A percentile compares a stretch with the other conserved stretches of the same genome.
phyloP scores from a whole-genome alignment of 805 yeast species.

The Schizosaccharomyces cryophilus region DNA sequence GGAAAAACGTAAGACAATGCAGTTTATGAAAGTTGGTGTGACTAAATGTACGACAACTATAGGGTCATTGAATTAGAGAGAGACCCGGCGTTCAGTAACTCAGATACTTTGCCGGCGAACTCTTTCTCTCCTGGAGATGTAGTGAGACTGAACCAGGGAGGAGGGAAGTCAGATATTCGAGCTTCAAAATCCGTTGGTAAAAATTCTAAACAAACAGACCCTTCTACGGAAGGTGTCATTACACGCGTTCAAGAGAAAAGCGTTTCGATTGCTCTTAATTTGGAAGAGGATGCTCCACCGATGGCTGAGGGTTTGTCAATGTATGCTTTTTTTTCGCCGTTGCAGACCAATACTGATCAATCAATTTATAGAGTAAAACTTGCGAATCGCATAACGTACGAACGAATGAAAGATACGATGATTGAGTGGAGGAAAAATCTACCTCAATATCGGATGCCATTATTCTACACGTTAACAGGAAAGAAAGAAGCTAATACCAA shows the following conservation, averaged over 20 bases:
- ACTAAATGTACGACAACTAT: not conserved
- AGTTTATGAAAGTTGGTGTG: not conserved
- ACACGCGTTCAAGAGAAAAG: conserved; percentile 24
- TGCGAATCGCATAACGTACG: conserved; percentile 18
- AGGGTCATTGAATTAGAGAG: not conserved
- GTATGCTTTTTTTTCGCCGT: not conserved
- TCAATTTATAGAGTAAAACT: conserved; percentile 41
- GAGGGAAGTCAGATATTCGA: not conserved
- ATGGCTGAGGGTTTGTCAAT: conserved; percentile 15
- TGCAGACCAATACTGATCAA: not conserved
- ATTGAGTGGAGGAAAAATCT: conserved; percentile 21
- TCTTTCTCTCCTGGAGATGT: conserved; percentile 8
- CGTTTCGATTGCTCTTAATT: conserved; percentile 38
- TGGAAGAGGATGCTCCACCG: conserved; percentile 27
- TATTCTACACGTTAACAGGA: conserved; percentile 27
- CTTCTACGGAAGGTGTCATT: conserved; percentile 37
- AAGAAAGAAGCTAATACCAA: conserved; percentile 13
- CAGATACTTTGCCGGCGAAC: not conserved
- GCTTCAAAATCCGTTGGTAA: conserved; percentile 2
- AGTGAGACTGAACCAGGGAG: conserved; percentile 4
- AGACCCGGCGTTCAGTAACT: not conserved
- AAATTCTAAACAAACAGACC: not conserved
- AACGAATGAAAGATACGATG: conserved; percentile 20
- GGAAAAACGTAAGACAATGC: conserved; percentile 23
- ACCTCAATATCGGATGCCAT: conserved; percentile 17